phyloP scores from a whole-genome alignment of 495 filamentous ascomycete species.

The Acidiella bohemica region DNA sequence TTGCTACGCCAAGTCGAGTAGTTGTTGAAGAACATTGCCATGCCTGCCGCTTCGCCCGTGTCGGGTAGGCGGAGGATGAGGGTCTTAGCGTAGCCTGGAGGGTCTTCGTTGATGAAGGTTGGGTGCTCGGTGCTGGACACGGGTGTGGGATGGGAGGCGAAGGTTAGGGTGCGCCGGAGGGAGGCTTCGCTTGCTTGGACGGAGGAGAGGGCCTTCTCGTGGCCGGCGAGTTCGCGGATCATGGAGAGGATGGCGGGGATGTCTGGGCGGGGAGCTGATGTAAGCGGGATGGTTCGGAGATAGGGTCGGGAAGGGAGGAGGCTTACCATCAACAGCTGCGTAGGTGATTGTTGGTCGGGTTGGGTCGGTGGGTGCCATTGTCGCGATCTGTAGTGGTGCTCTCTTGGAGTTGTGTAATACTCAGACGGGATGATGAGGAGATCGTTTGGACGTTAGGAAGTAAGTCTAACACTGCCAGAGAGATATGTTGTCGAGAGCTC shows the following conservation, averaged over 20 bases:
- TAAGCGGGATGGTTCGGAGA: no score
- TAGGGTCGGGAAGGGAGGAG: no score
- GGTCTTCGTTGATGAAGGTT: slow-evolving; percentile 3
- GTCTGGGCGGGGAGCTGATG: no score
- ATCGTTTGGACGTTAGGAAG: no score
- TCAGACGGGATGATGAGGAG: no score
- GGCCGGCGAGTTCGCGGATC: slow-evolving; percentile 78
- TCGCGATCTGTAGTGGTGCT: no score
- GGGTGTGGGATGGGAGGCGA: slow-evolving; percentile 39
- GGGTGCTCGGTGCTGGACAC: slow-evolving; percentile 15
- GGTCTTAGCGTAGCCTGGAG: slow-evolving; percentile 19
- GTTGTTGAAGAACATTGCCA: slow-evolving; percentile 58
- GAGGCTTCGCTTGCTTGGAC: slow-evolving; percentile 67
- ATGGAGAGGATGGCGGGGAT: slow-evolving; percentile 66
- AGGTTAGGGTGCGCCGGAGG: slow-evolving; percentile 66
- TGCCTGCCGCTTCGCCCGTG: slow-evolving; percentile 35
- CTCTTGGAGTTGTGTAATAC: no score
- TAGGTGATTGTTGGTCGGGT: no score
- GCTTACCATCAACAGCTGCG: no score
- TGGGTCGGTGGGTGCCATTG: no score
- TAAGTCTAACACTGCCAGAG: no score
- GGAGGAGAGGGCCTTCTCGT: slow-evolving; percentile 60
- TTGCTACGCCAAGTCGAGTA: slow-evolving; percentile 69
- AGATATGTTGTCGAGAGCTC: no score
- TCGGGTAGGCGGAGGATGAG: slow-evolving; percentile 30